Evolutionary conservation across 345 rosid genomes (phyloP), one percentile per base, ranked within the genome.

Genomic region (Camelina hispida): DNA sequence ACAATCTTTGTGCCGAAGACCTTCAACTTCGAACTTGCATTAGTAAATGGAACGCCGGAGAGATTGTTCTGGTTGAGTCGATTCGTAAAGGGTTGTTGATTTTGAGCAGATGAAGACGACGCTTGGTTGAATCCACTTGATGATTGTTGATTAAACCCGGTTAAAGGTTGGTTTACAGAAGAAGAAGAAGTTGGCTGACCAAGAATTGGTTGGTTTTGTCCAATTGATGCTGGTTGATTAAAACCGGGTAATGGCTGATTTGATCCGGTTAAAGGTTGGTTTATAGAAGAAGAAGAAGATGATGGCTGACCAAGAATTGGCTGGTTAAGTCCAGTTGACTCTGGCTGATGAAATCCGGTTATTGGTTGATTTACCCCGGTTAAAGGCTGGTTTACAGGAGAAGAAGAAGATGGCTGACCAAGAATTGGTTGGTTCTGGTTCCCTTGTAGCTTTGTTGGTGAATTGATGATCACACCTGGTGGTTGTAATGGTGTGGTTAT

Each of bases 181-280:
- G 62, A 57, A n/a, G 62, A 57, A 34, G 22, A 1, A 47, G 78
- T 78, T 47, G 74, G 69, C 22, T 72, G 68, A 35, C 87, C 84
- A 30, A 76, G 62, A 50, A 79, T 28, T 32, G 85, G 88, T 53
- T 78, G 82, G 69, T 81, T 77, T 11, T 35, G 13, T 62, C 64
- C 79, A 62, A 38, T 52, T 61, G 79, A 42, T 60, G 63, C 63
- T 8, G 89, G 87, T 44, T 77, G 84, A 63, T 61, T 79, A 30
- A 62, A 56, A 9, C 79, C 66, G 40, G 82, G 71, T 38, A 81
- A 80, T 46, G 85, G 88, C 71, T 81, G 83, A 61, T 68, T 81
- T 12, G 65, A 22, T 3, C 82, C 83, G 43, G 83, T 68, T 70
- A 75, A 68, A 62, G 89, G 85, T 58, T 79, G 89, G 77, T 81